phyloP scores from a whole-genome alignment of 768 basidiomycete genomes.

The Brasilioporus rufonigricans region DNA sequence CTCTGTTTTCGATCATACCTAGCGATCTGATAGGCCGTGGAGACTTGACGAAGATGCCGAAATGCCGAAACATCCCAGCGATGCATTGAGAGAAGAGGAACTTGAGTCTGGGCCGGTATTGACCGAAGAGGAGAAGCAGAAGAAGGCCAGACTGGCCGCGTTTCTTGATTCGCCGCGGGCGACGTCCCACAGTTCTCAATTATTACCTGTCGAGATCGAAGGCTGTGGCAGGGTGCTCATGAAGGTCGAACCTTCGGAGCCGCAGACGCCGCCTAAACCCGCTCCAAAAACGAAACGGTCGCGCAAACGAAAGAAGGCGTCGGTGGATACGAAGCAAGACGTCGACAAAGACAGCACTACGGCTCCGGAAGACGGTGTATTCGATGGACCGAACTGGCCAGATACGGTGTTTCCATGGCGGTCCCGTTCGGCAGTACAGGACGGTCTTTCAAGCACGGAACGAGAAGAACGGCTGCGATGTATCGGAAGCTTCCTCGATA shows the following conservation, averaged over 20 bases:
- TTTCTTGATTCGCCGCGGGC: slow-evolving; percentile 48
- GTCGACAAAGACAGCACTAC: slow-evolving; percentile 7
- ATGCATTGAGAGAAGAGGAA: slow-evolving; percentile 12
- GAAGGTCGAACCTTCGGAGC: slow-evolving; percentile 47
- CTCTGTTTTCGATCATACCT: slow-evolving; percentile 1
- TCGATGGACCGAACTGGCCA: slow-evolving; percentile 70
- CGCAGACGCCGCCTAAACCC: slow-evolving; percentile 28
- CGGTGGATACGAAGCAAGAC: slow-evolving; percentile 21
- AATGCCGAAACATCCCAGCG: slow-evolving; percentile 9
- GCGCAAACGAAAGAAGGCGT: slow-evolving; percentile 52
- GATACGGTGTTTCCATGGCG: slow-evolving; percentile 80
- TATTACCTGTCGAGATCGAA: slow-evolving; percentile 64
- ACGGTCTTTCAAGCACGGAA: slow-evolving; percentile 49
- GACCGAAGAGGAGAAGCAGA: slow-evolving; percentile 63
- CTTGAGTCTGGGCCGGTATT: slow-evolving; percentile 6
- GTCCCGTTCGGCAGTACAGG: slow-evolving; percentile 53
- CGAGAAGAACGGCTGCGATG: slow-evolving; percentile 58
- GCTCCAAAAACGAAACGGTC: slow-evolving; percentile 38
- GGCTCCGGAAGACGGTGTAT: slow-evolving; percentile 30
- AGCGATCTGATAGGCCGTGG: slow-evolving; percentile 28
- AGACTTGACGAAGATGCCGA: slow-evolving; percentile 17
- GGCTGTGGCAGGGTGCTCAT: slow-evolving; percentile 72
- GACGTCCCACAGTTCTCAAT: slow-evolving; percentile 34
- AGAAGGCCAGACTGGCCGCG: slow-evolving; percentile 65
- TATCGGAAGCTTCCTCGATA: slow-evolving; percentile 71